Percentiles rank a stretch among this genome's conserved stretches.
Conservation (phyloP, 2,329 filamentous ascomycete species). For the Fusarium sp. region DNA sequence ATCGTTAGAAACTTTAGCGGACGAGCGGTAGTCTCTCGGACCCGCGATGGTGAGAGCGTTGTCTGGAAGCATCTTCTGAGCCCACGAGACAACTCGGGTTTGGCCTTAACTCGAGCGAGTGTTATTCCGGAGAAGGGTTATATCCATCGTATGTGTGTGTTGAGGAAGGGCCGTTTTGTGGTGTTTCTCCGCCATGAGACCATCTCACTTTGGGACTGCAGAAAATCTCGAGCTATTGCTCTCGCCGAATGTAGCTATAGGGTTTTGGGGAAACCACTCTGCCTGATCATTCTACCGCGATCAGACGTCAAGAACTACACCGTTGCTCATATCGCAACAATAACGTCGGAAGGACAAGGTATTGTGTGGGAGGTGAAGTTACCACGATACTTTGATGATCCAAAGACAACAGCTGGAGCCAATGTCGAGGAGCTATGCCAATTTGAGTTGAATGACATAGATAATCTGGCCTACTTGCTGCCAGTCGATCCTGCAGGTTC, state of each 20-base stretch:
- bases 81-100: slow-evolving; percentile 55
- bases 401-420: slow-evolving; percentile 42
- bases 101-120: slow-evolving; percentile 73
- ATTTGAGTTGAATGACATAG: slow-evolving; percentile 74
- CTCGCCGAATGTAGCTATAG: slow-evolving; percentile 67
- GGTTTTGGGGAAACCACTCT: slow-evolving; percentile 79
- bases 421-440: slow-evolving; percentile 74
- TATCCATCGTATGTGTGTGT: slow-evolving; percentile 83
- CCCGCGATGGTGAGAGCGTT: slow-evolving; percentile 81
- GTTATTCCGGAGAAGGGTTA: slow-evolving; percentile 75
- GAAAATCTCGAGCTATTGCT: slow-evolving; percentile 68
- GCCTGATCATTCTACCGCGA: slow-evolving; percentile 80
- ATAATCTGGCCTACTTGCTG: slow-evolving; percentile 75
- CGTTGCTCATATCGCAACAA: slow-evolving; percentile 80
- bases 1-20: slow-evolving; percentile 89
- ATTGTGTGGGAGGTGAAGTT: slow-evolving; percentile 84
- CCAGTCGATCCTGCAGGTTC: slow-evolving; percentile 90
- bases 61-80: slow-evolving; percentile 80
- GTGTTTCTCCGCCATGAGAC: slow-evolving; percentile 81
- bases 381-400: slow-evolving; percentile 60
- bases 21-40: slow-evolving; percentile 83
- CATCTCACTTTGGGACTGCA: slow-evolving; percentile 85
- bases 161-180: slow-evolving; percentile 82
- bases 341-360: slow-evolving; percentile 82
- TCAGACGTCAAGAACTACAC: slow-evolving; percentile 68